phyloP scores from a whole-genome alignment of 2,329 filamentous ascomycete species.

The Bimuria novae-zelandiae region DNA sequence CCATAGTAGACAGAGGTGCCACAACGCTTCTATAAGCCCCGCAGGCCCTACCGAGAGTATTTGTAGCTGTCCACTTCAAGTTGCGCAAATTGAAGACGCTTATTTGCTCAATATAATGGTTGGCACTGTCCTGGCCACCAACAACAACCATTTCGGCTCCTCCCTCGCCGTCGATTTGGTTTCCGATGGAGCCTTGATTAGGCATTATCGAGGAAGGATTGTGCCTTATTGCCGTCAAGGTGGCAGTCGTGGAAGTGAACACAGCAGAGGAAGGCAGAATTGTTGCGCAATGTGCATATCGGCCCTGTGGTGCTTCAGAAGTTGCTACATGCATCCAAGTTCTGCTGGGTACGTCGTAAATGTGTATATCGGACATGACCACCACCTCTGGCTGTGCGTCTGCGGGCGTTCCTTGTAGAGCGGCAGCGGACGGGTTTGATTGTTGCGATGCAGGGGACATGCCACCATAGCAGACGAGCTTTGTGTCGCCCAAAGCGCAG shows the following conservation, averaged over 20 bases:
- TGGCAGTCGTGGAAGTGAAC: slow-evolving; percentile 83
- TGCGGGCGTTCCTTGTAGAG: slow-evolving; percentile 44
- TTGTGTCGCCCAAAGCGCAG: slow-evolving; percentile 89
- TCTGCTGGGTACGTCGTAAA: slow-evolving; percentile 83
- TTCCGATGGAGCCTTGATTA: slow-evolving; percentile 85
- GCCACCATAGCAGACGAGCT: slow-evolving; percentile 95
- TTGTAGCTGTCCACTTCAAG: slow-evolving; percentile 92
- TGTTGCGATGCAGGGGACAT: slow-evolving; percentile 79
- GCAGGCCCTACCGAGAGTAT: slow-evolving; percentile 85
- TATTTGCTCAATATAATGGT: slow-evolving; percentile 98
- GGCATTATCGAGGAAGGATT: slow-evolving; percentile 82
- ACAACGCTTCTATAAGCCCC: slow-evolving; percentile 96
- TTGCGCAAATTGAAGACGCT: slow-evolving; percentile 97
- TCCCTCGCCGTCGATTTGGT: slow-evolving; percentile 86
- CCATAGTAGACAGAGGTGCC: slow-evolving; percentile 73
- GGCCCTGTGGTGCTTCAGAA: slow-evolving; percentile 82
- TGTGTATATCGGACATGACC: slow-evolving; percentile 97
- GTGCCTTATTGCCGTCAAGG: slow-evolving; percentile 84
- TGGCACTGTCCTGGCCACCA: slow-evolving; percentile 94
- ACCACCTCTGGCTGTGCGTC: slow-evolving; percentile 84
- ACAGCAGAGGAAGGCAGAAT: slow-evolving; percentile 85
- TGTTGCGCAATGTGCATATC: slow-evolving; percentile 95
- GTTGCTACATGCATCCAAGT: slow-evolving; percentile 86
- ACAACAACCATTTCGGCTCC: slow-evolving; percentile 98
- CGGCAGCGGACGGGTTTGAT: slow-evolving; percentile 41